Conservation (phyloP, 2,329 filamentous ascomycete species). For the Monosporascus sp. region DNA sequence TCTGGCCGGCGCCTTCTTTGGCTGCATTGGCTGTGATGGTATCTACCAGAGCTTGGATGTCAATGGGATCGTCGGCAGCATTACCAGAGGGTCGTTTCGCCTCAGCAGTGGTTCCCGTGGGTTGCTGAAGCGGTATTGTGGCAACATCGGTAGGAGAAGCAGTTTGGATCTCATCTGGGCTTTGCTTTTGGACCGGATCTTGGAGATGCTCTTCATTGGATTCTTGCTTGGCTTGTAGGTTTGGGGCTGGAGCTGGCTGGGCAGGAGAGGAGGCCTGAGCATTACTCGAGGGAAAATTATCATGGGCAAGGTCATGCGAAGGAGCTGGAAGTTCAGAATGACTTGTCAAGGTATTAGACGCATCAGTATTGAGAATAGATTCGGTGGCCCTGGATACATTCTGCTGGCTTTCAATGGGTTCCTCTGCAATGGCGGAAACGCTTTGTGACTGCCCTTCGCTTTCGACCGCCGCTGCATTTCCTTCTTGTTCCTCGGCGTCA, state of each 20-base stretch:
- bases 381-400: conserved; percentile 38
- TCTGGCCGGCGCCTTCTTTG: conserved; percentile 24
- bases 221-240: conserved; percentile 12
- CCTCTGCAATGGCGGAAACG: conserved; percentile 42
- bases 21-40: conserved; percentile 20
- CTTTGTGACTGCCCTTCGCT: conserved; percentile 46
- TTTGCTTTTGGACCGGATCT: conserved; percentile 14
- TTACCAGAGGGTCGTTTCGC: conserved; percentile 5
- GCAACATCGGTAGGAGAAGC: conserved; percentile 1
- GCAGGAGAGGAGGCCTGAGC: conserved; percentile 13
- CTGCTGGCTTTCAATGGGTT: conserved; percentile 26
- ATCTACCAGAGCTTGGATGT: conserved; percentile 22
- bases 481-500: conserved; percentile 22
- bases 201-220: conserved; percentile 7
- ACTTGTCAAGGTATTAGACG: conserved; percentile 10
- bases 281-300: conserved; percentile 5
- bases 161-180: conserved; percentile 16
- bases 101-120: conserved; percentile 5
- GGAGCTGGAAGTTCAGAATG: conserved; percentile 9
- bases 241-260: conserved; percentile 22
- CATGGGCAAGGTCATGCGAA: conserved; percentile 13
- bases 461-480: conserved; percentile 21
- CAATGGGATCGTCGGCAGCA: conserved; percentile 14
- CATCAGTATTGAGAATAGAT: conserved; percentile 12
- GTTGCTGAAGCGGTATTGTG: conserved; percentile 5